Evolutionary conservation across 2,329 filamentous ascomycete species (phyloP).

Genomic region (Fusarium mundagurra): DNA sequence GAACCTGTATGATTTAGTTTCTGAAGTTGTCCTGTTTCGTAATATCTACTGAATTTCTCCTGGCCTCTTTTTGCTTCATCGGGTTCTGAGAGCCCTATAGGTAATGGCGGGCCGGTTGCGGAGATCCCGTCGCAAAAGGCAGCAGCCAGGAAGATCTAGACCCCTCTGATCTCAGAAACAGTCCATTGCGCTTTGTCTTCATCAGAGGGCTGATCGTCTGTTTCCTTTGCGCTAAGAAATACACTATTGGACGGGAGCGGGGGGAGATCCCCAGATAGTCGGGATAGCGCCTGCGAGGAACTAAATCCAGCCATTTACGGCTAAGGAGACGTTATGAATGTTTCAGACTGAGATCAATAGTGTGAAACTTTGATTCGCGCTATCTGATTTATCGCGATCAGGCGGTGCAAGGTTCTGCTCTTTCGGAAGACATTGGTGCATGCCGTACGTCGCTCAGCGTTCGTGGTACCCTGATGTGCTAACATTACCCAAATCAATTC

Average conservation of each 20-base stretch:
- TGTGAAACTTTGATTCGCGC: accelerated
- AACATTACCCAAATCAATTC: not conserved
- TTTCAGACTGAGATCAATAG: accelerated
- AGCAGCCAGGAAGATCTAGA: no score
- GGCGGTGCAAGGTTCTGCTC: no score
- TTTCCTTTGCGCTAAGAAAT: not conserved
- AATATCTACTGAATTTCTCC: no score
- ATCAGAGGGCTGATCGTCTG: no score
- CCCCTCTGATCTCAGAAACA: no score
- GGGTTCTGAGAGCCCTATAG: not conserved
- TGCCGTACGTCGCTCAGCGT: accelerated
- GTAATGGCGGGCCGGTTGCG: not conserved
- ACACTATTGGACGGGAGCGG: not conserved
- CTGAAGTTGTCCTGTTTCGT: no score
- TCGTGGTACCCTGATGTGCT: not conserved
- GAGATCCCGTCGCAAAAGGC: not conserved
- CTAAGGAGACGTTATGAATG: accelerated
- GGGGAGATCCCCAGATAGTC: not conserved
- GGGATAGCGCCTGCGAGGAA: not conserved
- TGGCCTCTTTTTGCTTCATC: not conserved
- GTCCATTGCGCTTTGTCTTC: no score
- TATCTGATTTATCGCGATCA: not conserved
- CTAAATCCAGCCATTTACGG: not conserved
- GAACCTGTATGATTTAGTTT: no score
- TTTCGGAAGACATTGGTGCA: not conserved